Base-by-base conservation (phyloP, 192 early-diverging fungal genomes). In the Gonapodya prolifera region DNA sequence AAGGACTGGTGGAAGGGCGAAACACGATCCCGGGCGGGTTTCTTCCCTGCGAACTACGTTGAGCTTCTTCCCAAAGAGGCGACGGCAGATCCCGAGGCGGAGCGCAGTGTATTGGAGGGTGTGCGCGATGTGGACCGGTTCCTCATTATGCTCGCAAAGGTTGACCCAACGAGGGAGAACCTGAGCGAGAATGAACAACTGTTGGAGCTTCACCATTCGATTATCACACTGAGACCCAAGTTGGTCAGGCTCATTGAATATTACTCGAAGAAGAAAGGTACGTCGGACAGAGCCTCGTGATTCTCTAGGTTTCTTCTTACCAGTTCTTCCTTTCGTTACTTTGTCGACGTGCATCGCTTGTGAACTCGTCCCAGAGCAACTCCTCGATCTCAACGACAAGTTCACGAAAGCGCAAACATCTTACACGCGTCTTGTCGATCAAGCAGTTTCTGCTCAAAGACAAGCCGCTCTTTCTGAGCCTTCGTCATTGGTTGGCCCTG, bases 1-100 rank as follows among this genome's bases (percentile, higher is more conserved):
- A 91, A 94, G 77, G 98, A 99, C 82, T 99, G 98, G 98, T 99
- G 97, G 96, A 93, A 94, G 79, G 98, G 96, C 30, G 90, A 93
- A 81, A 82, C 92, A n/a, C 16, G 71, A 8, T 18, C 28, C 18
- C 88, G 89, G 70, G 88, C 89, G 73, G 98, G 98, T 16, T 96
- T 99, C 61, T 98, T 99, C 78, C 98, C 98, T 8, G 93, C 94
- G 16, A 98, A 98, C 81, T 99, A 98, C 85, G 96, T 98, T 29
- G 89, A 89, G 82, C 80, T 85, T 70, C 36, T 88, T 31, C 70
- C 69, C 29, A 80, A 35, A 8, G 35, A 34, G 17, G 35, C 36
- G 0, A 28, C 18, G 16, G 23, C 35, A 29, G 89, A 91, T 78
- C 82, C 84, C 0, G 89, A 93, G 73, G 82, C 85, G 2, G 91